Conservation (phyloP, 306 rosid species). For the Cicer cuneatum region DNA sequence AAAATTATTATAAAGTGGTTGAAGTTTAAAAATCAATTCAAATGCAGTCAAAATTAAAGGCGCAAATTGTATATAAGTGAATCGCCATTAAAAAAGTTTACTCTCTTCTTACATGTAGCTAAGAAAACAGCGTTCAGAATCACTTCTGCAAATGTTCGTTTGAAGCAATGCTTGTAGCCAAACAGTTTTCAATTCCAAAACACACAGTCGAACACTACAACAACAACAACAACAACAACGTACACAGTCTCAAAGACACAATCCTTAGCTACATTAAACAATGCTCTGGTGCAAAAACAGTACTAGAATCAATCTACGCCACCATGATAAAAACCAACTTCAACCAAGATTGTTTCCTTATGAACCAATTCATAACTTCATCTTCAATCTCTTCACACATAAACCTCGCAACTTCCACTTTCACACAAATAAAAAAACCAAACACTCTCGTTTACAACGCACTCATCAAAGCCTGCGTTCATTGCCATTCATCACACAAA, state of each 20-base stretch:
- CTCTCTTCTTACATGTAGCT: too few species aligned
- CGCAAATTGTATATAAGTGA: too few species aligned
- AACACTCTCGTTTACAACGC: conserved; percentile 72
- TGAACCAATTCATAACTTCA: conserved; percentile 55
- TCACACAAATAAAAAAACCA: conserved; percentile 57
- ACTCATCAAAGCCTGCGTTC: conserved; percentile 65
- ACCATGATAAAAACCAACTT: conserved; percentile 62
- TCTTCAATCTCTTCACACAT: conserved; percentile 35
- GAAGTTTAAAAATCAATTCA: too few species aligned
- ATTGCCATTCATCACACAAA: conserved; percentile 45
- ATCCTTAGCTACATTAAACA: conserved; percentile 49
- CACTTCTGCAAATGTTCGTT: background rate
- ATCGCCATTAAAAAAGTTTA: too few species aligned
- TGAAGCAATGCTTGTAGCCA: conserved; percentile 6
- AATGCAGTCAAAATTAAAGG: too few species aligned
- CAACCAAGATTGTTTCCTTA: conserved; percentile 56
- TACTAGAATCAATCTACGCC: conserved; percentile 61
- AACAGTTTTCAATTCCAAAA: background rate
- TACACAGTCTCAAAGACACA: conserved; percentile 43
- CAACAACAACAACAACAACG: background rate
- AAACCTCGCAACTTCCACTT: conserved; percentile 53
- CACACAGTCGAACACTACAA: background rate
- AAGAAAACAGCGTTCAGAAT: too few species aligned
- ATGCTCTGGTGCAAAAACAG: conserved; percentile 43
- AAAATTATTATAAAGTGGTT: too few species aligned